phyloP scores from a whole-genome alignment of 768 basidiomycete species.

The Hygrocybe punicea region DNA sequence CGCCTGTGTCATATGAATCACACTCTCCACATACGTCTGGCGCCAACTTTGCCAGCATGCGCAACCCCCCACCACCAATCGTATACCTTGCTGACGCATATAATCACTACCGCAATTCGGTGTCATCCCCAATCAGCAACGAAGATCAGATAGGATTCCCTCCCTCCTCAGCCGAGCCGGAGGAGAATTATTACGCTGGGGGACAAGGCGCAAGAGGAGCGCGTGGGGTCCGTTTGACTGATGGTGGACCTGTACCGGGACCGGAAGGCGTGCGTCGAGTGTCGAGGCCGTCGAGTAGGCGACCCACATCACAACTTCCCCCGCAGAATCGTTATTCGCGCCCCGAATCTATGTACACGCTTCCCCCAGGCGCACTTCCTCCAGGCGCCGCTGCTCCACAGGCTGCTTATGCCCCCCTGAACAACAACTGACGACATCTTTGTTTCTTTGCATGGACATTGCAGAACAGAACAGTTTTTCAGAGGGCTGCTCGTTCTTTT shows the following conservation, averaged over 20 bases:
- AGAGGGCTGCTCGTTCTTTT: too few relatives aligned
- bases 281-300: constrained; percentile 54
- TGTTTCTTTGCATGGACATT: neutral
- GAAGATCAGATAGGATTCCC: constrained; percentile 39
- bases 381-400: constrained; percentile 74
- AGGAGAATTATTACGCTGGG: constrained; percentile 33
- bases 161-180: constrained; percentile 29
- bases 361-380: constrained; percentile 72
- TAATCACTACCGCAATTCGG: constrained; percentile 56
- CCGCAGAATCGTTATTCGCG: constrained; percentile 73
- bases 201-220: constrained; percentile 36
- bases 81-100: constrained; percentile 45
- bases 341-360: constrained; percentile 44
- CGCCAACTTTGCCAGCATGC: neutral
- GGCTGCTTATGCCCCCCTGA: constrained; percentile 20
- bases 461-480: too few relatives aligned
- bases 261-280: constrained; percentile 79
- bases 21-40: constrained; percentile 6
- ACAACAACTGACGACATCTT: neutral
- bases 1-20: constrained; percentile 14
- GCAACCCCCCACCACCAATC: constrained; percentile 25
- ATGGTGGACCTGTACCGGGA: constrained; percentile 78
- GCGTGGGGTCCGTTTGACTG: constrained; percentile 75
- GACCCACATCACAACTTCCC: constrained; percentile 58
- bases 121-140: constrained; percentile 35